Base-by-base conservation (phyloP, 2,329 filamentous ascomycete species). In the Alternaria incomplexa region DNA sequence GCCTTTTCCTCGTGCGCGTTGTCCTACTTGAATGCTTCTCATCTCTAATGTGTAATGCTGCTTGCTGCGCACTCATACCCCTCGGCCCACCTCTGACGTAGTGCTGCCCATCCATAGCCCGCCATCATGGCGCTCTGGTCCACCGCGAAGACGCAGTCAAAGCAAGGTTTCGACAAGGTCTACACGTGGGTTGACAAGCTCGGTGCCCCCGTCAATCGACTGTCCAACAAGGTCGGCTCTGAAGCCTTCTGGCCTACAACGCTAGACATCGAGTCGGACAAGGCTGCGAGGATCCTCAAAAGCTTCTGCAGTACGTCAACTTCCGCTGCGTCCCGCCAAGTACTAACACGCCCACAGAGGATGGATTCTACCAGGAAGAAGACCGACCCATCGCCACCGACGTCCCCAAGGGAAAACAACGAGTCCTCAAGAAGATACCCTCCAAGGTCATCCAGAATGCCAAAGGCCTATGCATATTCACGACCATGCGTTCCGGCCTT, bases 381-480 rank as follows among this genome's bases (percentile, higher is more conserved):
- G 82, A 83, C 50, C 79, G 83, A 20, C 78, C 81, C 47, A 8
- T 50, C n/a, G 76, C 80, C 20, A 70, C 77, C 40, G 83, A 85
- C 60, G 83, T 87, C 79, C 85, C 85, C 63, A 89, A 87, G 73
- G 84, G 85, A 62, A 90, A 88, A 75, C 89, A 90, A 69, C 85
- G 82, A 69, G 85, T 90, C 51, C 76, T 92, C 55, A 93, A 95
- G 81, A 96, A 93, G 82, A 97, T 98, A 26, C 95, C 95, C 0
- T 84, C 90, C 61, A 87, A 83, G 59, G 93, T 97, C 61, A 93
- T 98, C 71, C 89, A 92, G 75, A 92, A 96, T 81, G 93, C 94
- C 26, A 93, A 95, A 70, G 95, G 93, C 11, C 86, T 98, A 61
- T 94, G 93, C 58, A 92, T 98, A 70, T 97, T 97, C 82, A 97